Conservation (phyloP, 768 basidiomycete genomes). For the Daedalea quercina region DNA sequence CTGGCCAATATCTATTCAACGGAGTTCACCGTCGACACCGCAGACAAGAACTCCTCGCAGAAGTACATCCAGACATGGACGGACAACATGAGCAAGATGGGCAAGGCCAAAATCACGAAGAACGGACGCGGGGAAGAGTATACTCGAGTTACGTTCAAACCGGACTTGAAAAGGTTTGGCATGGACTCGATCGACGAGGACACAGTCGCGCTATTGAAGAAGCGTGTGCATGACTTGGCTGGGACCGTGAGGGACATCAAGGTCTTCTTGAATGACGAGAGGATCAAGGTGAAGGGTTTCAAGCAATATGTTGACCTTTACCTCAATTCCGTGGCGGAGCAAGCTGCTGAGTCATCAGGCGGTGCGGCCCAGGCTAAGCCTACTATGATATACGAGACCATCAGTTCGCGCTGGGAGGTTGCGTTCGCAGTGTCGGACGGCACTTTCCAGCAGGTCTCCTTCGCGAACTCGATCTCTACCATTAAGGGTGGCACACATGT, state of each 20-base stretch:
- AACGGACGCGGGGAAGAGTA: conserved; percentile 84
- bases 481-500: conserved; percentile 97
- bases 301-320: conserved; percentile 97
- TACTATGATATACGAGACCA: conserved; percentile 74
- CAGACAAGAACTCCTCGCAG: conserved; percentile 75
- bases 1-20: conserved; percentile 97
- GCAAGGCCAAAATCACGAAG: conserved; percentile 89
- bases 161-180: conserved; percentile 87
- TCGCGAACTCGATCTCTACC: conserved; percentile 96
- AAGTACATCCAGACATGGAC: conserved; percentile 96
- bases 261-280: conserved; percentile 88
- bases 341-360: conserved; percentile 61
- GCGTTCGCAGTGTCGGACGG: conserved; percentile 94
- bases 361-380: conserved; percentile 77
- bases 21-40: conserved; percentile 94
- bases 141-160: conserved; percentile 88
- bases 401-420: conserved; percentile 86
- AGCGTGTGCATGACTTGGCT: conserved; percentile 95
- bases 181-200: conserved; percentile 91
- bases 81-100: conserved; percentile 86
- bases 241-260: conserved; percentile 93
- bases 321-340: conserved; percentile 67
- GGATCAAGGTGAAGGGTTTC: conserved; percentile 90
- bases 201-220: conserved; percentile 79
- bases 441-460: conserved; percentile 88